Evolutionary conservation across 768 basidiomycete species (phyloP), one percentile per base, ranked within the genome.

Genomic region (Megacollybia marginata): DNA sequence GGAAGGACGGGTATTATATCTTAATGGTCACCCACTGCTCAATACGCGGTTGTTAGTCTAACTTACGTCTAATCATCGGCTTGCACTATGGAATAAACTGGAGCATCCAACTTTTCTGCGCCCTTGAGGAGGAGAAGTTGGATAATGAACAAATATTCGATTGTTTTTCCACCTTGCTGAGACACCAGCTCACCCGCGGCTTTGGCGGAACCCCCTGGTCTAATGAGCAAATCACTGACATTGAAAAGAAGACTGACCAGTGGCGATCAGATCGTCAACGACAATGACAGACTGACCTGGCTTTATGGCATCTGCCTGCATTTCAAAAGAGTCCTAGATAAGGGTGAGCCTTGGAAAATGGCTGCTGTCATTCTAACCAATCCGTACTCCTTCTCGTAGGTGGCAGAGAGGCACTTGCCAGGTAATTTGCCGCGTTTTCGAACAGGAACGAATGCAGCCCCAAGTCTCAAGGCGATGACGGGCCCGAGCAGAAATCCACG

Each of bases 361-460:
- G 68, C 83, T 28, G 6, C 23, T 28, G 23, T 28, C 23, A 28
- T 3, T 28, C 23, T 62, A 56, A 92, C 91, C n/a, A 66, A 60
- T 42, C 93, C 94, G 57, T 97, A 96, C 64, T 99, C 96, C 73
- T 96, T 96, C 65, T 84, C 80, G 57, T 92, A 99, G 18, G 74
- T 75, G 2, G 80, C 85, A 32, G 74, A 72, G 43, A 83, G 75
- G 63, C 85, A 88, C 57, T 80, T 61, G 43, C 96, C 96, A 6
- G 96, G 96, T n/a, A 99, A 75, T 66, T 98, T 99, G 5, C 93
- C 94, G 53, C 72, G 71, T 70, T 99, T 99, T 52, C 96, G 78
- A 33, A 98, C 93, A 2, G 96, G 94, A 3, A 96, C 92, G 57
- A 99, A 99, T 10, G 92, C 90, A 1, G 93, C 93, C 23, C 91